phyloP scores from a whole-genome alignment of 2,329 filamentous ascomycete species.

The Ophiocordyceps camponoti-rufipedis region DNA sequence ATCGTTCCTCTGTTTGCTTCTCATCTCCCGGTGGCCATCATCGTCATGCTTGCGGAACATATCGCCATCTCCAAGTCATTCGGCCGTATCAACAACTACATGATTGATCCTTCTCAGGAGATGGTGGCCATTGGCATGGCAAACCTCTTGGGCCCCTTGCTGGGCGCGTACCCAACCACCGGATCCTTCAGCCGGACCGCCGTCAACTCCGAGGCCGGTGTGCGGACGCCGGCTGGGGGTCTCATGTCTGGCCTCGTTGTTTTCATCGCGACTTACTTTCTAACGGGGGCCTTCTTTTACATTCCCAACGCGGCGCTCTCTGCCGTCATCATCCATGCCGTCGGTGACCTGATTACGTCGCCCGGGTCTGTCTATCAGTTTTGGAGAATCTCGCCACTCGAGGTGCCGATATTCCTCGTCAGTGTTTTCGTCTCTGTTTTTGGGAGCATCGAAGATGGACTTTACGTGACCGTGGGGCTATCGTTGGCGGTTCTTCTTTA shows the following conservation, averaged over 20 bases:
- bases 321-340: slow-evolving; percentile 80
- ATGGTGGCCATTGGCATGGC: slow-evolving; percentile 59
- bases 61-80: slow-evolving; percentile 75
- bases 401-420: slow-evolving; percentile 70
- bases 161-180: slow-evolving; percentile 71
- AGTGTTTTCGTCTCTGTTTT: slow-evolving; percentile 76
- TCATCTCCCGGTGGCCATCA: slow-evolving; percentile 55
- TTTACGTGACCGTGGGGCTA: slow-evolving; percentile 61
- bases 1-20: slow-evolving; percentile 45
- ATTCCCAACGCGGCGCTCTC: slow-evolving; percentile 62
- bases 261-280: slow-evolving; percentile 65
- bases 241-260: slow-evolving; percentile 71
- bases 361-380: slow-evolving; percentile 75
- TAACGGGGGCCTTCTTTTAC: slow-evolving; percentile 74
- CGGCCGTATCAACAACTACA: slow-evolving; percentile 64
- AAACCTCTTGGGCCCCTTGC: slow-evolving; percentile 59
- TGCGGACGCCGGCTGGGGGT: slow-evolving; percentile 72
- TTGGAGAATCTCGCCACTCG: slow-evolving; percentile 68
- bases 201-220: slow-evolving; percentile 87
- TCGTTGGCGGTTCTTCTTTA: slow-evolving; percentile 58
- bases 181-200: slow-evolving; percentile 83
- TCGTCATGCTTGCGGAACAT: slow-evolving; percentile 65
- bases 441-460: slow-evolving; percentile 63
- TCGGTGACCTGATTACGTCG: slow-evolving; percentile 69
- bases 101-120: slow-evolving; percentile 64